Conservation (phyloP, 495 filamentous ascomycete genomes). For the Aspergillus incahuasiensis region DNA sequence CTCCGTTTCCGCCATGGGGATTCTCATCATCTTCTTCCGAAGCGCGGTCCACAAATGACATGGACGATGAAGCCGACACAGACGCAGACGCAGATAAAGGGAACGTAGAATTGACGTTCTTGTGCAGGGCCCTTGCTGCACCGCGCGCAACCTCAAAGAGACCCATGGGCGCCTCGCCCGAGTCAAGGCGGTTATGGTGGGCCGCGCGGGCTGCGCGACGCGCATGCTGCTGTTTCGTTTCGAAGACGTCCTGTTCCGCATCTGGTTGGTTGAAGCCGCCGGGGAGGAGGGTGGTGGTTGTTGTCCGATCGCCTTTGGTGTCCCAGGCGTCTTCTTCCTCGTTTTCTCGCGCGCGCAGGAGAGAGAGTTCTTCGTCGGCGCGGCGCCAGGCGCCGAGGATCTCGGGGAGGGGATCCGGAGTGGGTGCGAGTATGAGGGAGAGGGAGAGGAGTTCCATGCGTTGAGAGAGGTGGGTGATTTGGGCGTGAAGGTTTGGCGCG, state of each 20-base stretch:
- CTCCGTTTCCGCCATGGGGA: conserved; percentile 19
- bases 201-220: conserved; percentile 38
- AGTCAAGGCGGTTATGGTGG: conserved; percentile 29
- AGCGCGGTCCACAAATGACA: neutral
- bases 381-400: conserved; percentile 79
- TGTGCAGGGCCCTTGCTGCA: conserved; percentile 68
- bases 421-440: conserved; percentile 74
- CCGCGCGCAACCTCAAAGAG: conserved; percentile 88
- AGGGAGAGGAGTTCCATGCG: conserved; percentile 87
- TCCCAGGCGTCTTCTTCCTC: conserved; percentile 74
- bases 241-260: conserved; percentile 43
- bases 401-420: conserved; percentile 67
- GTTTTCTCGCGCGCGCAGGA: conserved; percentile 63
- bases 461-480: conserved; percentile 52
- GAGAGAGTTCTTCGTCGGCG: conserved; percentile 80
- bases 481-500: conserved; percentile 27
- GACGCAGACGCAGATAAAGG: conserved; percentile 35
- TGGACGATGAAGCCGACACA: neutral
- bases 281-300: conserved; percentile 50
- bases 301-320: conserved; percentile 51
- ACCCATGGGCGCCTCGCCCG: conserved; percentile 84
- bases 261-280: conserved; percentile 57
- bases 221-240: conserved; percentile 37
- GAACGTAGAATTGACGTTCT: conserved; percentile 46
- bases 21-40: conserved; percentile 10